Evolutionary conservation across 2,329 filamentous ascomycete species (phyloP).

Genomic region (Phyllosticta ampelicida): DNA sequence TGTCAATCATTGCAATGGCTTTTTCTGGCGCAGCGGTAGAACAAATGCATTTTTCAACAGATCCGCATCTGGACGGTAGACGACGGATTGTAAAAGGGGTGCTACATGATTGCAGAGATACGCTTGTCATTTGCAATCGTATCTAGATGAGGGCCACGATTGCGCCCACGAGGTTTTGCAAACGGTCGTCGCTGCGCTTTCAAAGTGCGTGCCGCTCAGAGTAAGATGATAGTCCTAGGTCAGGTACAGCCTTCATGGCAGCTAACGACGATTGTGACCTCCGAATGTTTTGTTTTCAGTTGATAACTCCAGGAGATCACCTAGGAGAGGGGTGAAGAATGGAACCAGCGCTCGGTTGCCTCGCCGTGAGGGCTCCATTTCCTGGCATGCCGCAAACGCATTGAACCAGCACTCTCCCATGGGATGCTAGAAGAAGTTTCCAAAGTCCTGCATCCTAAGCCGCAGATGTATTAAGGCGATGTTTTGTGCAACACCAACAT

Average conservation of each 20-base stretch:
- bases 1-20: slow-evolving; percentile 5
- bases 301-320: not conserved
- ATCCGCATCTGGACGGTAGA: slow-evolving; percentile 13
- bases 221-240: not conserved
- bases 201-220: not conserved
- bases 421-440: not conserved
- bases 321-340: not conserved
- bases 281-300: not conserved
- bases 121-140: not conserved
- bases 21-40: slow-evolving; percentile 5
- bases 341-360: not conserved
- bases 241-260: not conserved
- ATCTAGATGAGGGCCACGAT: not conserved
- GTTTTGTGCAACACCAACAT: not conserved
- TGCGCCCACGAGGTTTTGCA: not conserved
- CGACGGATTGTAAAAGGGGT: slow-evolving; percentile 29
- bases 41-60: slow-evolving; percentile 9
- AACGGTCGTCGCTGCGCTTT: not conserved
- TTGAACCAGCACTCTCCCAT: not conserved
- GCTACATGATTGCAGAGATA: slow-evolving; percentile 18
- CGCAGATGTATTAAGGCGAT: not conserved
- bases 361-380: not conserved
- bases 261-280: not conserved
- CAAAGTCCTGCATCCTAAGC: not conserved
- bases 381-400: not conserved